A percentile compares a stretch with the other conserved stretches of the same genome.
These are phyloP conservation scores for Selenicereus undatus DNA, from an alignment of 148 eudicot genomes.

Conservation along the genomic window DNA sequence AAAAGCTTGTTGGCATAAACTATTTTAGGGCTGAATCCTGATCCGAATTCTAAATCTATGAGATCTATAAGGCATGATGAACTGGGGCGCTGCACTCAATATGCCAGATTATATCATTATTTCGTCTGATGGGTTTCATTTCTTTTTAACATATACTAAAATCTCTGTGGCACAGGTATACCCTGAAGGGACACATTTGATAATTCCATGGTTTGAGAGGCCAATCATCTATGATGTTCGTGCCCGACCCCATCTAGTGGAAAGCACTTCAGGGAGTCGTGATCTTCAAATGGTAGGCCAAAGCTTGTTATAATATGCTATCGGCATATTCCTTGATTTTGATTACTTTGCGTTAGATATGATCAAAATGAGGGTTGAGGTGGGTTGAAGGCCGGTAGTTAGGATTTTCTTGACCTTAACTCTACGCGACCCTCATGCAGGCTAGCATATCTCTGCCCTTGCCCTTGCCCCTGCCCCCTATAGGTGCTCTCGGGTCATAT, in stretches of 20 bases:
- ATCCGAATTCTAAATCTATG: not conserved
- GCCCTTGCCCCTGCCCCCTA: no score
- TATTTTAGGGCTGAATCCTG: not conserved
- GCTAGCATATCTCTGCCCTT: no score
- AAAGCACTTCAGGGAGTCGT: constrained; percentile 96
- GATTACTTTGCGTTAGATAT: no score
- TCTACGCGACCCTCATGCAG: no score
- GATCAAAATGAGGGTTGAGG: no score
- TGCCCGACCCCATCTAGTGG: constrained; percentile 86
- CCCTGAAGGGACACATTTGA: constrained; percentile 93
- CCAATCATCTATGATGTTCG: constrained; percentile 93
- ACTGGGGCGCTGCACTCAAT: not conserved
- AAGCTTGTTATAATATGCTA: not conserved
- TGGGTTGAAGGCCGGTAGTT: no score
- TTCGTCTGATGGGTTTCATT: not conserved
- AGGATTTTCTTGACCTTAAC: no score
- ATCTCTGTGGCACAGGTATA: constrained; percentile 51
- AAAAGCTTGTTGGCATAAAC: not conserved
- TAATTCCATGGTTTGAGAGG: constrained; percentile 94
- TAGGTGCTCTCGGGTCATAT: no score
- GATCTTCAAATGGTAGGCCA: constrained; percentile 89
- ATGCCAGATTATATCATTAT: not conserved
- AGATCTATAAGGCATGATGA: not conserved
- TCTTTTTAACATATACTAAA: not conserved
- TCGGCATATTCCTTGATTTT: not conserved